Percentiles rank a stretch among this genome's conserved stretches.
Evolutionary conservation across 305 asterid genomes (phyloP).

Genomic region (Ajuga reptans): DNA sequence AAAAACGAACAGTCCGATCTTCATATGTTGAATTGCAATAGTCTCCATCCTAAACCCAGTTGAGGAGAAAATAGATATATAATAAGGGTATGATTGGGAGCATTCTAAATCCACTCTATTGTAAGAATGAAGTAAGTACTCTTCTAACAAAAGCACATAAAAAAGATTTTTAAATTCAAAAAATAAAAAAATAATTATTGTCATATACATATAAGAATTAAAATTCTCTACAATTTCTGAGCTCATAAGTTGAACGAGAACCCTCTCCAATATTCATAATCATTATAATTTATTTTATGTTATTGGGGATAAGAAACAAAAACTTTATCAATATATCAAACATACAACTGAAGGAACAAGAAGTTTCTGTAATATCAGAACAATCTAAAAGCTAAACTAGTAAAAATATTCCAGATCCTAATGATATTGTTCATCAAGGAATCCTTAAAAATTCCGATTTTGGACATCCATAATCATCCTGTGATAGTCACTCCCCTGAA

Average conservation of each 20-base stretch:
- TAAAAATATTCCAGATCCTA: not conserved
- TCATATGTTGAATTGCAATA: slow-evolving; percentile 42
- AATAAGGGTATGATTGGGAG: slow-evolving; percentile 12
- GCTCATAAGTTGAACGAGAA: not conserved
- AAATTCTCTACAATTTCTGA: not conserved
- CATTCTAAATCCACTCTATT: not conserved
- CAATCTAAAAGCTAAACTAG: not conserved
- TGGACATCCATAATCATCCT: not conserved
- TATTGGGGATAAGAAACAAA: not conserved
- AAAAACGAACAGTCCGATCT: slow-evolving; percentile 89
- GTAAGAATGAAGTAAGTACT: slow-evolving; percentile 10
- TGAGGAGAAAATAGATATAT: slow-evolving; percentile 10
- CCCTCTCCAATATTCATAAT: not conserved
- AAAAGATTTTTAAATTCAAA: not conserved
- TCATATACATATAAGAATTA: not conserved
- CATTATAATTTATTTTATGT: not conserved
- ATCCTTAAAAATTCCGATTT: not conserved
- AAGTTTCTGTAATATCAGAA: not conserved
- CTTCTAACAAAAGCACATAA: not conserved
- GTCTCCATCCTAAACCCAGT: slow-evolving; percentile 47
- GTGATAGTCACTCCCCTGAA: not conserved
- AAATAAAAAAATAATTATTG: not conserved
- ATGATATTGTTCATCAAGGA: not conserved
- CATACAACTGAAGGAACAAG: not conserved
- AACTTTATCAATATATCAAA: not conserved